These are phyloP conservation scores for Plantago coronopus DNA, from an alignment of 305 asterid species.

Conservation along the genomic window DNA sequence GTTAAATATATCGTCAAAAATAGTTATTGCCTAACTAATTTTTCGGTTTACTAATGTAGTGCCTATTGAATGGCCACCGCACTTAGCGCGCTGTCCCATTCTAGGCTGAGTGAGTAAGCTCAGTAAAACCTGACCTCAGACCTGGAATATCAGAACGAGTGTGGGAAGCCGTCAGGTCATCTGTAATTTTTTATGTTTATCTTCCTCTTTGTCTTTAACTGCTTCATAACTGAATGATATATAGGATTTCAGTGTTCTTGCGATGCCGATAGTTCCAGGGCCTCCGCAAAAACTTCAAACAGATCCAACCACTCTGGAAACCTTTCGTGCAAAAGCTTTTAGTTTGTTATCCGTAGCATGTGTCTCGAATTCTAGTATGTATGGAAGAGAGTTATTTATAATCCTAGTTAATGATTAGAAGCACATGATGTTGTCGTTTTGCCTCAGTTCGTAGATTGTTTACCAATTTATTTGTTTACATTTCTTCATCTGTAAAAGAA, in stretches of 20 bases:
- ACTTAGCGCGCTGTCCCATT: too few species aligned
- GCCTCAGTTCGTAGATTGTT: too few species aligned
- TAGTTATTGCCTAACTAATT: too few species aligned
- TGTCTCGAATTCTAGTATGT: too few species aligned
- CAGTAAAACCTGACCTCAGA: conserved; percentile 63
- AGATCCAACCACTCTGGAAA: conserved; percentile 54
- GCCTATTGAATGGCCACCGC: too few species aligned
- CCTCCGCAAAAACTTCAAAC: conserved; percentile 77
- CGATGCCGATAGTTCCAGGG: conserved; percentile 83
- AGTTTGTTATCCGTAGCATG: conserved; percentile 81
- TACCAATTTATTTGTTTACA: too few species aligned
- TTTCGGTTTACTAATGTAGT: too few species aligned
- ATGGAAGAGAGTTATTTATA: too few species aligned
- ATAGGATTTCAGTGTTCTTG: conserved; percentile 67
- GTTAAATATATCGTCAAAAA: too few species aligned
- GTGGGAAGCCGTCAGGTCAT: conserved; percentile 49
- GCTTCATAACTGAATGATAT: background rate
- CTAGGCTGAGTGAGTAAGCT: conserved; percentile 69
- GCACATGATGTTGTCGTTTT: too few species aligned
- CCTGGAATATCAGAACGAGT: conserved; percentile 83
- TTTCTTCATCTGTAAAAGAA: too few species aligned
- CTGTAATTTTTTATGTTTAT: background rate
- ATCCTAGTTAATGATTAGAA: too few species aligned
- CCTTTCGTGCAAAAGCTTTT: conserved; percentile 79
- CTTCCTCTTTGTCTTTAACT: background rate